Conservation (phyloP, 768 basidiomycete genomes). For the Rhizopogon roseolus region DNA sequence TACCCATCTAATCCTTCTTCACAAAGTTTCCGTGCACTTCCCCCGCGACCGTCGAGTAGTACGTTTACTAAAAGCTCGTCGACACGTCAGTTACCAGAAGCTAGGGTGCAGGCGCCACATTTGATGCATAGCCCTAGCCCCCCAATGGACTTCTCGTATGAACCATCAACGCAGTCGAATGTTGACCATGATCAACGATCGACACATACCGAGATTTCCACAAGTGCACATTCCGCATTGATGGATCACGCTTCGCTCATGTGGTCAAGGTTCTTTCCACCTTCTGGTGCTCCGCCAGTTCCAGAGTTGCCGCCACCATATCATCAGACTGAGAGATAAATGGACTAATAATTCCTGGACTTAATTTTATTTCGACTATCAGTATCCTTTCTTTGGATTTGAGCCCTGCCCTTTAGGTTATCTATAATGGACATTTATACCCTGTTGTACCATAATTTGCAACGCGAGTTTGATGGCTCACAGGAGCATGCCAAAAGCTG, state of each 20-base stretch:
- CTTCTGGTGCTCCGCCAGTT: conserved; percentile 3
- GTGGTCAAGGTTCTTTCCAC: conserved; percentile 10
- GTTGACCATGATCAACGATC: conserved; percentile 16
- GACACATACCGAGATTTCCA: conserved; percentile 18
- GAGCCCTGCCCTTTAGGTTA: not conserved
- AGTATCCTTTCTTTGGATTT: not conserved
- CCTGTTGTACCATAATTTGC: not conserved
- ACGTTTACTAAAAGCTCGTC: not conserved
- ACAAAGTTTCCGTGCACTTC: conserved; percentile 24
- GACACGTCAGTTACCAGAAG: not conserved
- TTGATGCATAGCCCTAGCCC: conserved; percentile 5
- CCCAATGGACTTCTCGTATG: not conserved
- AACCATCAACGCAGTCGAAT: not conserved
- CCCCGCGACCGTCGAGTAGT: conserved; percentile 18
- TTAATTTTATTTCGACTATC: not conserved
- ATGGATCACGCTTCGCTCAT: conserved; percentile 26
- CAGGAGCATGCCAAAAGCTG: not conserved
- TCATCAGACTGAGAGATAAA: conserved; percentile 6
- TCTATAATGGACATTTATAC: not conserved
- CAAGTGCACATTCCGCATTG: conserved; percentile 22
- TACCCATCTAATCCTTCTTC: conserved; percentile 8
- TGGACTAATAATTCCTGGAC: not conserved
- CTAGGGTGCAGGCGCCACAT: not conserved
- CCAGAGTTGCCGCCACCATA: conserved; percentile 7
- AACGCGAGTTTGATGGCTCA: too few relatives aligned